A percentile compares a stretch with the other conserved stretches of the same genome.
phyloP scores from a whole-genome alignment of 1,139 yeast genomes.

The Scheffersomyces stambukii region DNA sequence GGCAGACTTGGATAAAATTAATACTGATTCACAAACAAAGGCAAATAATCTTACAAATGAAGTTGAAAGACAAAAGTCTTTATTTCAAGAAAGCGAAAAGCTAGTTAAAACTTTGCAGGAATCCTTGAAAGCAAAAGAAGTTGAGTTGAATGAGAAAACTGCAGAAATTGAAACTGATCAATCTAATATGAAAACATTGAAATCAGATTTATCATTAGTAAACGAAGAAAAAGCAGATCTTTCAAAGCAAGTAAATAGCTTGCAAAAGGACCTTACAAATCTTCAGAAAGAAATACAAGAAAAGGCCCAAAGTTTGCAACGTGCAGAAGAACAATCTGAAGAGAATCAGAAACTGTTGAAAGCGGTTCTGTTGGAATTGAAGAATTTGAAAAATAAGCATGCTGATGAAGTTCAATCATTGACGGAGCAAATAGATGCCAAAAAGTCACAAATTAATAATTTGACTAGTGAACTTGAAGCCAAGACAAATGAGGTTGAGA shows the following conservation, averaged over 20 bases:
- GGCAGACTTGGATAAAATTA: conserved; percentile 3
- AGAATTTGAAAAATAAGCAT: conserved; percentile 3
- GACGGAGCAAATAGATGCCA: conserved; percentile 8
- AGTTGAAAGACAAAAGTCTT: conserved; percentile 1
- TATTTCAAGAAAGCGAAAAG: neutral
- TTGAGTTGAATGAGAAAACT: conserved; percentile 2
- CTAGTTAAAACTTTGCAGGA: conserved; percentile 1
- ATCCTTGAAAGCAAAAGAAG: conserved; percentile 2
- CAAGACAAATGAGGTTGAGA: conserved; percentile 44
- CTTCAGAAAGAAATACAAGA: too few relatives aligned
- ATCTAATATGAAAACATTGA: conserved; percentile 1
- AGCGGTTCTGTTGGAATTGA: conserved; percentile 2
- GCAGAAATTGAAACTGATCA: conserved; percentile 1
- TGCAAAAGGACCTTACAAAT: too few relatives aligned
- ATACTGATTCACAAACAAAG: conserved; percentile 3
- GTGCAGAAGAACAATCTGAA: conserved; percentile 3
- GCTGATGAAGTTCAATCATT: conserved; percentile 6
- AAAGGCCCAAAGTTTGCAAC: too few relatives aligned
- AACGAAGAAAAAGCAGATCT: too few relatives aligned
- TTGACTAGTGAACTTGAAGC: conserved; percentile 19
- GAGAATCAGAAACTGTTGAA: conserved; percentile 2
- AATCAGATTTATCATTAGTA: too few relatives aligned
- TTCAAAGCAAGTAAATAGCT: too few relatives aligned
- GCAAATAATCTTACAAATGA: conserved; percentile 2
- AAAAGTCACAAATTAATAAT: conserved; percentile 7